These are phyloP conservation scores for Rubia balearica DNA, from an alignment of 305 asterid genomes.

Conservation along the genomic window DNA sequence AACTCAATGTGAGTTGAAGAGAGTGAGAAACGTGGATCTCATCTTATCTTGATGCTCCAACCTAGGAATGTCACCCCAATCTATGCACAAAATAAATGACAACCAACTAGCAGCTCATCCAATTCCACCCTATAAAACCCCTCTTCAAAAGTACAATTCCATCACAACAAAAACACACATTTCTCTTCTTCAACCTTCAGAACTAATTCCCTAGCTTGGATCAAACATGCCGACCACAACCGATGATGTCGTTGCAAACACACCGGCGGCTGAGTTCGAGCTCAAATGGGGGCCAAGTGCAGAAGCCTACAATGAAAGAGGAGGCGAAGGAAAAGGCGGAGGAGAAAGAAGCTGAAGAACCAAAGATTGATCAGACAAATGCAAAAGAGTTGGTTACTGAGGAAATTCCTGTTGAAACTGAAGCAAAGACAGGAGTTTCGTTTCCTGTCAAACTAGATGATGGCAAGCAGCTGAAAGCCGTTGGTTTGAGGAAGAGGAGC, in stretches of 20 bases:
- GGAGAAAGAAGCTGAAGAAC: slow-evolving; percentile 15
- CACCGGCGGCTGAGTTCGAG: slow-evolving; percentile 40
- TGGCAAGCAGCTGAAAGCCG: slow-evolving; percentile 47
- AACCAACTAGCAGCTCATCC: slow-evolving; percentile 4
- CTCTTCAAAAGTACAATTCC: slow-evolving; percentile 16
- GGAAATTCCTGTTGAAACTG: slow-evolving; percentile 46
- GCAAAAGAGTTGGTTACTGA: slow-evolving; percentile 27
- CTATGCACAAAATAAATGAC: slow-evolving; percentile 20
- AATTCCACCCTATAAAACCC: slow-evolving; percentile 29
- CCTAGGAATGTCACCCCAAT: slow-evolving; percentile 16
- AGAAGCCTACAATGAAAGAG: slow-evolving; percentile 21
- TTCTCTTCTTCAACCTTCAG: neutral
- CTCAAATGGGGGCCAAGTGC: slow-evolving; percentile 33
- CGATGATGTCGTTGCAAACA: slow-evolving; percentile 33
- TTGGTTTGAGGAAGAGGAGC: slow-evolving; percentile 73
- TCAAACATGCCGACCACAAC: slow-evolving; percentile 43
- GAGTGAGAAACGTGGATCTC: neutral
- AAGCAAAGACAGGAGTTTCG: slow-evolving; percentile 54
- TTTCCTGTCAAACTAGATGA: slow-evolving; percentile 49
- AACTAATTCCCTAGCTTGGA: neutral
- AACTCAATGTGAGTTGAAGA: too few species aligned
- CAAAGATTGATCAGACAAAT: slow-evolving; percentile 12
- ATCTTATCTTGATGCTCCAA: slow-evolving; percentile 22
- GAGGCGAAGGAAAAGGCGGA: slow-evolving; percentile 26
- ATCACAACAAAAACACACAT: slow-evolving; percentile 16